Evolutionary conservation across 1,284 basidiomycete genomes (phyloP), one percentile per base, ranked within the genome.

Genomic region (Hortiboletus rubellus): DNA sequence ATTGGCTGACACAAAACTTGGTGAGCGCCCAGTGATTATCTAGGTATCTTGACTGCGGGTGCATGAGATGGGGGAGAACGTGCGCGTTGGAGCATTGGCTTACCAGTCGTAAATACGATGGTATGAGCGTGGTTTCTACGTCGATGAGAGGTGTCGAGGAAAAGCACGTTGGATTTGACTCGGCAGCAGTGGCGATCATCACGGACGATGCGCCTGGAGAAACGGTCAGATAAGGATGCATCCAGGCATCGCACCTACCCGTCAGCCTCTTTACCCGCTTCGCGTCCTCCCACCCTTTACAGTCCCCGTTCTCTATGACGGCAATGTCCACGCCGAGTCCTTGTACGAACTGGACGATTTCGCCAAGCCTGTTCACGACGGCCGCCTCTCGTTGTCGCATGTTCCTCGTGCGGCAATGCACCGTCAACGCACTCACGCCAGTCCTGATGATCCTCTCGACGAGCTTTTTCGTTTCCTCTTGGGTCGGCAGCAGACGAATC

Each of bases 111-210:
- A 96, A 71, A 66, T 92, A 92, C 6, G 83, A 76, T 1, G 95
- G 94, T 38, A 90, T 77, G 30, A 97, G 79, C 3, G 84, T 87
- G 37, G 75, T 76, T 61, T 91, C 84, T 2, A 92, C 79, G 65
- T 94, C 89, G 7, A 78, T 71, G 5, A 92, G 77, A 5, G 92
- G 91, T 1, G 73, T 79, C 0, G 80, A 72, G 2, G 85, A 83
- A 76, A 99, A 99, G 66, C 93, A 90, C 0, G 91, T 89, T 0
- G 95, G 94, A 72, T 99, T 99, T 10, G 87, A 76, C 74, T 99
- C 97, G 8, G 96, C 96, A 0, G 89, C 93, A 14, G 95, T 89
- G 8, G 96, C 97, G 44, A 99, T 91, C 96, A 99, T 99, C 34
- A 94, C 87, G 1, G 92, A 94, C 62, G 91, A 86, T n/a, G 92